Base-by-base conservation (phyloP, 495 filamentous ascomycete genomes). In the Darksidea phi region DNA sequence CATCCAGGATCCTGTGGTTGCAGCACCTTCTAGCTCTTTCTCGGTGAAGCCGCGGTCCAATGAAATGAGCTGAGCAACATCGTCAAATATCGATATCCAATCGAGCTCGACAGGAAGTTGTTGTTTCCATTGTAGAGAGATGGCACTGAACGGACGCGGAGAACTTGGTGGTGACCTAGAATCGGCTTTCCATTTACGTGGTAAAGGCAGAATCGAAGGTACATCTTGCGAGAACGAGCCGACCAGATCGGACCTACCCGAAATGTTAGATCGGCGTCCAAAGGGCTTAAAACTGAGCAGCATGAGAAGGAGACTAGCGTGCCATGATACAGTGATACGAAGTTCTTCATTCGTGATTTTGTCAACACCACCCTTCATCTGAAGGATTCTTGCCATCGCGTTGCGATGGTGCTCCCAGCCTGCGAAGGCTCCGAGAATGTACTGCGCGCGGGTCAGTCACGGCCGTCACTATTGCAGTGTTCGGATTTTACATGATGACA, bases 61-160 rank as follows among this genome's bases (percentile, higher is more conserved):
- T 1, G 47, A 60, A 12, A 53, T 60, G 15, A 51, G 18, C n/a
- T 60, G 57, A 32, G n/a, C 11, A 15, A 60, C 15, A 36, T 60
- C 57, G 48, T 60, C 57, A 36, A 60, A 53, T 26, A 60, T 45
- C 2, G 57, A 25, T 43, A 60, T 53, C 57, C 57, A 60, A 17
- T 51, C 47, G 20, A 45, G 2, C 20, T 34, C 6, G 28, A 53
- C 52, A 10, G 57, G 57, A 5, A 60, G 18, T 28, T 53, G 47
- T 20, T 53, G 47, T 24, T 60, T 60, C 57, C 57, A 60, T 6
- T 20, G 12, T 5, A 52, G 37, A 7, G 57, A 60, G 13, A 60
- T 53, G 17, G 28, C n/a, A 15, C 20, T 38, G 23, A 7, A 26
- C 11, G 57, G 57, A 1, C 57, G 47, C 3, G 48, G 57, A 17